Base-by-base conservation (phyloP, 495 filamentous ascomycete species). In the Aspergillus wentii region DNA sequence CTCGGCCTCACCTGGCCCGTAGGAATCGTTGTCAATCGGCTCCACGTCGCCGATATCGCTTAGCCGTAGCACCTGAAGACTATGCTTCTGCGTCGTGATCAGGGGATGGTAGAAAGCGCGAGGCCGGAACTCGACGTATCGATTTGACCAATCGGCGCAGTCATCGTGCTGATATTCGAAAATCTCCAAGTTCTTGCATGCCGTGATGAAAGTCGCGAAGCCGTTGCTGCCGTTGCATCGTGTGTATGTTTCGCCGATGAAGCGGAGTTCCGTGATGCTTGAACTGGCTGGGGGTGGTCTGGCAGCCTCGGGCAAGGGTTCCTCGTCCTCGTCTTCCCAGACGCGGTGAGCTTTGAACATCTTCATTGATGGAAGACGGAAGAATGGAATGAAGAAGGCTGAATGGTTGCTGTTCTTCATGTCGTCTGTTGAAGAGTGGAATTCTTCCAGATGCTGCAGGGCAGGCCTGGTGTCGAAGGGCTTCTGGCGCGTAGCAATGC, bases 141-240 rank as follows among this genome's bases (percentile, higher is more conserved):
- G 2, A 5, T 42, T 30, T 3, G 17, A 26, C 40, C 38, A 48
- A 16, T 43, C 31, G 9, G 15, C 49, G 19, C 25, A 25, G 30
- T 45, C 28, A 9, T 19, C 7, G 21, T 53, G 49, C 15, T 43
- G 38, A 28, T 46, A 53, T 17, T 40, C 17, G 20, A 53, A 48
- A n/a, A 18, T 3, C 13, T 48, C 37, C 21, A 53, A 44, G 22
- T 40, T 45, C 1, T 30, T 33, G 30, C 44, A 52, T 8, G 42
- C 13, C 1, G 23, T 40, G 33, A 52, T 40, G 22, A 27, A 33
- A 8, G 45, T 15, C 1, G 18, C 23, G n/a, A 52, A 27, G 13
- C 49, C 49, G 5, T 45, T 33, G 4, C 18, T 33, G n/a, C 33
- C 41, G 31, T 48, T 40, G 21, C 20, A n/a, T n/a, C n/a, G n/a